Base-by-base conservation (phyloP, 176 grass and related monocot genomes). In the Rhipidocladum racemiflorum region DNA sequence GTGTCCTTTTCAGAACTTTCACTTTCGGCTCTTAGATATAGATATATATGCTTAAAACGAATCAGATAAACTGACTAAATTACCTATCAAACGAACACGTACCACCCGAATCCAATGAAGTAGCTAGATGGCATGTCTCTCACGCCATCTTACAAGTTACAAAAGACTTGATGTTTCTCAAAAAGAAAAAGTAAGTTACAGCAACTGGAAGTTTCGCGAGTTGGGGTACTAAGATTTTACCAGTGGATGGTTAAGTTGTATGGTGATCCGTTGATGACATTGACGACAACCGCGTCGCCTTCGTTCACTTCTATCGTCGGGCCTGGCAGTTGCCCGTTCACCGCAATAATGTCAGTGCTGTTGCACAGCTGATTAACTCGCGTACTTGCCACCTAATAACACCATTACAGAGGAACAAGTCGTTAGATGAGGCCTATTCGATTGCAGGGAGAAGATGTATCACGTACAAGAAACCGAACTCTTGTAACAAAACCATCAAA, bases 181-280 rank as follows among this genome's bases (percentile, higher is more conserved):
- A 29, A 63, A 48, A 35, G 14, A 23, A 3, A 45, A 35, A 72
- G 13, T 43, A 48, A 30, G 18, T 14, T 29, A 59, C 14, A 44
- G 36, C 39, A 53, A 53, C 40, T 54, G 68, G n/a, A 70, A 70
- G 42, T 48, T 44, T 45, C n/a, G 17, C 1, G 56, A 42, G 53
- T 10, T 28, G 35, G 10, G 48, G 13, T 5, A 25, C 18, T 27
- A 39, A n/a, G 49, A 23, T 18, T 66, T 82, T 78, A 89, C 88
- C 88, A 90, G 83, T 90, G 88, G 18, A 90, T 82, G 65, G 88
- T 90, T 73, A 90, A 7, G 73, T 78, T 82, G 65, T 90, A 86
- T 0, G 83, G 88, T 27, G 88, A 90, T 17, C 40, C 35, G 49
- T 90, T 90, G 49, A 86, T 48, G 18, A 90, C 88, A 0, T 86